Percentiles rank a stretch among this genome's conserved stretches.
phyloP scores from a whole-genome alignment of 176 grass and related monocot species.

The Musa itinerans region DNA sequence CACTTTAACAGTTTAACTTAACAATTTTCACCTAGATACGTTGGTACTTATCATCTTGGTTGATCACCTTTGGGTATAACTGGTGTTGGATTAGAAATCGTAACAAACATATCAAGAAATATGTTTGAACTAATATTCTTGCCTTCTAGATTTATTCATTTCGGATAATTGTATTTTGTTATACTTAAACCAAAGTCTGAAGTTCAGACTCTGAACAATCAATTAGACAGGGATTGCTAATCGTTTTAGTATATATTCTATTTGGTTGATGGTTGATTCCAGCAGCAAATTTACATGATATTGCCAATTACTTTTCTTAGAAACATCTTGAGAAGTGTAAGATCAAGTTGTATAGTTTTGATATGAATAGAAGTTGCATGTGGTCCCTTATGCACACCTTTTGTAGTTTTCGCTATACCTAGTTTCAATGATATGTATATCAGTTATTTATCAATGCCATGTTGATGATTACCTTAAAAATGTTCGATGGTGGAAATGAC shows the following conservation, averaged over 20 bases:
- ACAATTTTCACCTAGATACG: too few relatives aligned
- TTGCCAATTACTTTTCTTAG: too few relatives aligned
- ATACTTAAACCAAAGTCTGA: neutral
- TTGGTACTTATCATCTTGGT: too few relatives aligned
- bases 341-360: neutral
- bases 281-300: neutral
- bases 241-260: neutral
- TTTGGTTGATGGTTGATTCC: neutral
- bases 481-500: neutral
- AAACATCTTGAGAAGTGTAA: neutral
- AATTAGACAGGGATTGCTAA: neutral
- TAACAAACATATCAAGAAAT: too few relatives aligned
- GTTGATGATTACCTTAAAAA: neutral
- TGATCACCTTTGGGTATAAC: too few relatives aligned
- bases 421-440: neutral
- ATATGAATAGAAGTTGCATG: neutral
- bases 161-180: neutral
- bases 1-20: too few relatives aligned
- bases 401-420: neutral
- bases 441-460: neutral
- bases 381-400: neutral
- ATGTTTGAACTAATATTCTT: too few relatives aligned
- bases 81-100: too few relatives aligned
- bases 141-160: neutral
- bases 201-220: neutral